Evolutionary conservation across 805 yeast genomes (phyloP), one percentile per base, ranked within the genome.

Genomic region (Allodekkera sacchari): DNA sequence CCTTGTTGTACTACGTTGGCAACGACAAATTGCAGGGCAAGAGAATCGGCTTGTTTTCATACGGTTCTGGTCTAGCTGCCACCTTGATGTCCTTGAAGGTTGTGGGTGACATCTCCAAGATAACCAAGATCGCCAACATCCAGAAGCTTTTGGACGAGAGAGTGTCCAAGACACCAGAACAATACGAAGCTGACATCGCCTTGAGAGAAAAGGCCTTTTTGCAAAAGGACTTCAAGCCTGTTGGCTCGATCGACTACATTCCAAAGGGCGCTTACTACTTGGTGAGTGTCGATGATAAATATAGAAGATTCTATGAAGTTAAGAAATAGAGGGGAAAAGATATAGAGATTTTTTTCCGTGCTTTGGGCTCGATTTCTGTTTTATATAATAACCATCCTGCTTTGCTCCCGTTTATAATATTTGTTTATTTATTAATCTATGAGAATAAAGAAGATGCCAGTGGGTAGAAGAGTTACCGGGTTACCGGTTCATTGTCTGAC

Each of bases 51-150:
- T 57, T 88, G 49, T 92, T 88, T 68, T 92, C 98, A 14, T 92
- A 92, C 61, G 99, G 99, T 46, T 89, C 97, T 11, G 99, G 99
- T 53, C 74, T 92, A 41, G 99, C 99, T 27, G 71, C 97, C 12
- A 75, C 95, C 24, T 66, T 92, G 61, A 83, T 74, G 64, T 80
- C 95, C 27, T 75, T 78, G 43, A 72, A 64, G 41, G 83, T 92
- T 40, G 72, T 68, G 42, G 95, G 94, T 37, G 97, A 92, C 60
- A 66, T 88, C 39, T 62, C 81, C 18, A 46, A 68, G 39, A 80
- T 88, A 43, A 71, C 71, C 41, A 57, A 71, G 43, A 68, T 64
- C 35, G 72, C 89, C 51, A 71, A 81, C 59, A 64, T 92, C 43
- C 76, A 78, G 52, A 52, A 68, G 50, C 75, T 74, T 57, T 71